Evolutionary conservation across 495 filamentous ascomycete species (phyloP), one percentile per base, ranked within the genome.

Genomic region (Penicillium riverlandense): DNA sequence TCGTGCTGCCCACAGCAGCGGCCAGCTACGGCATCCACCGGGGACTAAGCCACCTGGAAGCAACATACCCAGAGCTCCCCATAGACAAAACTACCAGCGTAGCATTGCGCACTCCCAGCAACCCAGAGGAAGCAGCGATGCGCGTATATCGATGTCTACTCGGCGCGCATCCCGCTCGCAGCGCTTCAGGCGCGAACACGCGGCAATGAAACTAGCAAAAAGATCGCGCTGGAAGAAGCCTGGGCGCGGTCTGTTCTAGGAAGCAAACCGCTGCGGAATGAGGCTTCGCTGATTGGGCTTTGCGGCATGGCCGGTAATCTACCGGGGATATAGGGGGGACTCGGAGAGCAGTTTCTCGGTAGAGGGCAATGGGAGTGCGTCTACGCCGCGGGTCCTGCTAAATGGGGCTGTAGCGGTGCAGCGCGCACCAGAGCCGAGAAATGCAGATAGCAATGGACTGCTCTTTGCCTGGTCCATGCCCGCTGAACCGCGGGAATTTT

Each of bases 121-220:
- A 42, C 6, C 50, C 55, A 12, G 8, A 13, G 6, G 6, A 58
- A 41, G 0, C 58, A 64, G 22, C 57, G 43, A 37, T 57, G 49
- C 43, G 43, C 60, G 16, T 54, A 63, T n/a, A 47, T 55, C n/a
- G 58, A 68, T n/a, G 44, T 63, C 41, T 66, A 58, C 46, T 44
- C 58, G 0, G 58, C 64, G 2, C 54, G 55, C 1, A 46, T 67
- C 11, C 62, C 58, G 0, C 40, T 65, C 0, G 12, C 31, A 30
- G 38, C 49, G 9, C 50, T 65, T 0, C 14, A 51, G 11, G 28
- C 33, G 9, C 38, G 38, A 7, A 36, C 37, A 11, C 39, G 32
- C 30, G 7, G n/a, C 13, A 11, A 11, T 22, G 41, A 40, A 22
- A 37, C 32, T n/a, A 30, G 35, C 41, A 37, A 9, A 39, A 44